Base-by-base conservation (phyloP, 495 filamentous ascomycete species). In the Pyrenopolyporus hunteri region DNA sequence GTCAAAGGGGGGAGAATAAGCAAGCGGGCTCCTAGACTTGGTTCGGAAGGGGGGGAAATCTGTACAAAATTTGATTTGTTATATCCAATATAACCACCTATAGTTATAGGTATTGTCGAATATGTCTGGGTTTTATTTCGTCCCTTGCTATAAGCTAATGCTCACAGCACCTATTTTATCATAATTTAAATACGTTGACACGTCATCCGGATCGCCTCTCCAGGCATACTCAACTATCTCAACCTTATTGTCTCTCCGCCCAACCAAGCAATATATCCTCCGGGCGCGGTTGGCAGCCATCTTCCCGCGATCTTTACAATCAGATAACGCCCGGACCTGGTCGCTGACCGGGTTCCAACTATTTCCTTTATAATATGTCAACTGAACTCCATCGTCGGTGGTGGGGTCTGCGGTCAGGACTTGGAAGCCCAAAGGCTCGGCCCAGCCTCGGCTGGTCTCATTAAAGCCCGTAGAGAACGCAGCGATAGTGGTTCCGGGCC, bases 381-480 rank as follows among this genome's bases (percentile, higher is more conserved):
- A 14, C 20, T 64, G 63, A n/a, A 71, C 65, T 3, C 66, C 69
- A 23, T 67, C 63, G 23, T 35, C 28, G 2, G 45, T 46, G 1
- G 54, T 57, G 1, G 69, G 69, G 16, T 71, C 69, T 20, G 63
- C 59, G 20, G 66, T 69, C 5, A 71, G 52, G 3, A 71, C 63
- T 23, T 71, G 69, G 53, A 71, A 69, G n/a, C 69, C 66, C 2
- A 69, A 31, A 10, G 63, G 63, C 2, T 65, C 58, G 25, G 56
- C 28, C 55, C 61, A 67, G 42, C 45, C 23, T 1, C 9, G 20
- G 33, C 59, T 39, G 10, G 59, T 64, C 59, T 71, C 69, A 43
- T 71, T 71, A 42, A 52, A 69, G 2, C 66, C 69, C 0, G 66
- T 69, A 32, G 69, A 67, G 57, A 71, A 71, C 29, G 63, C 69